Evolutionary conservation across 2,329 filamentous ascomycete genomes (phyloP), one percentile per base, ranked within the genome.

Genomic region (Akanthomyces lecanii): DNA sequence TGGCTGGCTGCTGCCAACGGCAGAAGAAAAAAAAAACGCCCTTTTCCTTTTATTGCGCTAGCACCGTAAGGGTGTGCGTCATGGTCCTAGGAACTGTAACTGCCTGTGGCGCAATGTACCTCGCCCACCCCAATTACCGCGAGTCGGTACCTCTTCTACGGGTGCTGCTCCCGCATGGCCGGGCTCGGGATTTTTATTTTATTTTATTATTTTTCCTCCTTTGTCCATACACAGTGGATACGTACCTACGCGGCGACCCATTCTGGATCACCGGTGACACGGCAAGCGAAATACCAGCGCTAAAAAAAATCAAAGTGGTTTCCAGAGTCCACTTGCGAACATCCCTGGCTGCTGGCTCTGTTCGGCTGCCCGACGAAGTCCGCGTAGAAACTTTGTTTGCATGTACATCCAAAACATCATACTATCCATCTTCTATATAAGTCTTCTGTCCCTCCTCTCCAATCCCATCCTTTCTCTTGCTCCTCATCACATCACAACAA

Each of bases 351-450:
- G 38, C 38, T 16, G 38, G 12, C n/a, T 42, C 10, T 30, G 42
- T 30, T 33, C 40, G 50, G 50, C 42, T 61, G 38, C 18, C 38
- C 38, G 16, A 30, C 33, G 18, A 57, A 33, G 54, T 5, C 28
- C 18, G 28, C 38, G 38, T 16, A 40, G 12, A 48, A 48, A 18
- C 14, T 6, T 18, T 50, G 23, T 6, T 30, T 11, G 30, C 28
- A 25, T 3, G 23, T 33, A 60, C 12, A 23, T n/a, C 1, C 12
- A 10, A 45, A 45, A 36, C 38, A 36, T 61, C 7, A 53, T 18
- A 16, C 18, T 14, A 30, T 54, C 59, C 50, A 61, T 48, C 14
- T 25, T 61, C 59, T 61, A 61, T 55, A 61, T 61, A 61, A 61
- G n/a, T 14, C 18, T 33, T 11, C 28, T 36, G 33, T 36, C 2